Evolutionary conservation across 371 early-diverging fungal genomes (phyloP).

Genomic region (Haplosporangium sp.): DNA sequence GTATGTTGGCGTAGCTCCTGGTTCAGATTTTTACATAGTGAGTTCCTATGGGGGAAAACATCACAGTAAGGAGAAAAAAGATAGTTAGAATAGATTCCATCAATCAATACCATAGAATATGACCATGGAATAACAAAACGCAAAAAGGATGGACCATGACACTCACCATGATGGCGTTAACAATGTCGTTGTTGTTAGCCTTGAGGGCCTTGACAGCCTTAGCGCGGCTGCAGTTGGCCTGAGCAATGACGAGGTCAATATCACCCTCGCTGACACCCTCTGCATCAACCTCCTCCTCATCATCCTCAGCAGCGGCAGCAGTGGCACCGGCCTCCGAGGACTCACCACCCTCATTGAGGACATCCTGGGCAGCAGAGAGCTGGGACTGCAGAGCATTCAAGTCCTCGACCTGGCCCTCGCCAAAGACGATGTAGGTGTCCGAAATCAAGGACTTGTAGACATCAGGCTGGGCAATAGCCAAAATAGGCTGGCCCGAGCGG

Average conservation of each 20-base stretch:
- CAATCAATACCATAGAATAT: background rate
- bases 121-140: background rate
- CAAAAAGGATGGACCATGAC: background rate
- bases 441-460: conserved; percentile 92
- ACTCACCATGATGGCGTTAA: conserved; percentile 91
- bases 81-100: conserved; percentile 3
- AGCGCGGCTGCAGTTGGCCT: conserved; percentile 88
- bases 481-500: conserved; percentile 78
- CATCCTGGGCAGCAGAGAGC: conserved; percentile 56
- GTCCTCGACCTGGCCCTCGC: conserved; percentile 94
- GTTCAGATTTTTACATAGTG: conserved; percentile 45
- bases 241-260: conserved; percentile 92
- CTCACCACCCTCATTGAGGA: conserved; percentile 69
- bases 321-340: conserved; percentile 61
- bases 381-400: conserved; percentile 74
- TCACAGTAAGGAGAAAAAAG: background rate
- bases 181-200: conserved; percentile 91
- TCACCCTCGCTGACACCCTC: conserved; percentile 90
- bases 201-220: conserved; percentile 94
- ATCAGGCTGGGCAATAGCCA: conserved; percentile 90
- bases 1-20: background rate
- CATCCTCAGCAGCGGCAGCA: conserved; percentile 62
- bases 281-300: conserved; percentile 66
- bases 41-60: conserved; percentile 12
- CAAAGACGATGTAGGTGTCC: conserved; percentile 97